These are phyloP conservation scores for Datura wrightii DNA, from an alignment of 257 asterid genomes.

Conservation along the genomic window DNA sequence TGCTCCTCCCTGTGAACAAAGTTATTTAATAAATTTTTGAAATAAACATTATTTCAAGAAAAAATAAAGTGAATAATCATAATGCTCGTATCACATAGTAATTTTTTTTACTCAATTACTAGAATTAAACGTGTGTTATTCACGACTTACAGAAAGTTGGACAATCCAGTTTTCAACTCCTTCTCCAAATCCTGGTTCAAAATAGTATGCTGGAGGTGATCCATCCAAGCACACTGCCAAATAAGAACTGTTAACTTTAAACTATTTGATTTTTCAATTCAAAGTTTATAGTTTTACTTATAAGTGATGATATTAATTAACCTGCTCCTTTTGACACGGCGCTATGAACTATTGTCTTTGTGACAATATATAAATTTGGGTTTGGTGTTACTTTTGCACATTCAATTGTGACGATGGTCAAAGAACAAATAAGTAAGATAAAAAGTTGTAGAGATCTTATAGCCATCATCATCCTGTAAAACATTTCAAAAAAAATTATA, in stretches of 20 bases:
- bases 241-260: not conserved
- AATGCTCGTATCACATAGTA: not conserved
- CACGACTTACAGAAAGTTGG: not conserved
- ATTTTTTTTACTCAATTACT: not conserved
- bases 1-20: conserved; percentile 19
- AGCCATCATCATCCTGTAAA: conserved; percentile 25
- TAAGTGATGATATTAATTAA: not conserved
- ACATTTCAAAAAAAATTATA: not conserved
- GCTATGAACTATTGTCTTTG: not conserved
- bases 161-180: conserved; percentile 7
- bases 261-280: not conserved
- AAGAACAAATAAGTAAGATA: not conserved
- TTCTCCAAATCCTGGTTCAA: conserved; percentile 25
- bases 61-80: too few relatives aligned
- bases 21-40: not conserved
- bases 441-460: conserved; percentile 1
- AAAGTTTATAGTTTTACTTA: not conserved
- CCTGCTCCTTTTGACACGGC: conserved; percentile 29
- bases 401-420: conserved; percentile 9
- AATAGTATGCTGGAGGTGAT: conserved; percentile 31
- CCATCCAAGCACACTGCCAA: conserved; percentile 30
- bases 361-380: not conserved
- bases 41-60: not conserved
- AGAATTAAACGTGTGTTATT: not conserved
- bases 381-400: not conserved